These are phyloP conservation scores for Acanthamoeba lugdunensis DNA, from an alignment of 208 protist genomes.

Conservation along the genomic window DNA sequence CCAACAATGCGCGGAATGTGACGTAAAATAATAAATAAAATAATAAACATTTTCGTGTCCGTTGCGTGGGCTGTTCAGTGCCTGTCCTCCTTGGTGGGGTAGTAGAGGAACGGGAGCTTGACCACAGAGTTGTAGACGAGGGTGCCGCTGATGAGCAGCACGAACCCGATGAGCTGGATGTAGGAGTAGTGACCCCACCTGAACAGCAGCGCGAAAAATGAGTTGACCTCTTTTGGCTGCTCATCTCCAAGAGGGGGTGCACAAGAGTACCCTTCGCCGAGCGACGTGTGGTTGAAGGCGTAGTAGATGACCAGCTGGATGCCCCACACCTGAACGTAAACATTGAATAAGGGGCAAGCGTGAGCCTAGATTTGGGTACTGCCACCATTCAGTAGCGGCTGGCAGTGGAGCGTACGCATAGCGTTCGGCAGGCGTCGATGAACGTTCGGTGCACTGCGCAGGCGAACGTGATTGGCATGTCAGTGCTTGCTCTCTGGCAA, in stretches of 20 bases:
- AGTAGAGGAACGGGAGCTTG: slow-evolving; percentile 66
- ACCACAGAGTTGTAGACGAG: slow-evolving; percentile 69
- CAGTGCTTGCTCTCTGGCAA: not conserved
- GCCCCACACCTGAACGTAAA: not conserved
- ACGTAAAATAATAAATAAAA: not conserved
- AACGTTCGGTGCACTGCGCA: slow-evolving; percentile 62
- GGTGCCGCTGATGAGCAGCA: slow-evolving; percentile 42
- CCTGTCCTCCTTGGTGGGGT: slow-evolving; percentile 47
- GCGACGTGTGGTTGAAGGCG: slow-evolving; percentile 26
- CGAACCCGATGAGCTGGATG: slow-evolving; percentile 61
- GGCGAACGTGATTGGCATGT: not conserved
- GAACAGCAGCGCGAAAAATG: not conserved
- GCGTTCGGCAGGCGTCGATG: slow-evolving; percentile 66
- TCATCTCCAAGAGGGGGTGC: not conserved
- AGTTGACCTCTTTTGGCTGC: not conserved
- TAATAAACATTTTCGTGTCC: not conserved
- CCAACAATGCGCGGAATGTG: no score
- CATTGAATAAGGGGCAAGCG: not conserved
- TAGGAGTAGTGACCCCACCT: slow-evolving; percentile 46
- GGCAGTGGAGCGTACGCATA: not conserved
- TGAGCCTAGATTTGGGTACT: not conserved
- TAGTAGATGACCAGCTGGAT: slow-evolving; percentile 57
- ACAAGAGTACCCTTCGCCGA: slow-evolving; percentile 19
- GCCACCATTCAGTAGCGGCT: no score
- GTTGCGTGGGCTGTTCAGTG: not conserved